Conservation (phyloP, 306 rosid genomes). For the Prunus armeniaca region DNA sequence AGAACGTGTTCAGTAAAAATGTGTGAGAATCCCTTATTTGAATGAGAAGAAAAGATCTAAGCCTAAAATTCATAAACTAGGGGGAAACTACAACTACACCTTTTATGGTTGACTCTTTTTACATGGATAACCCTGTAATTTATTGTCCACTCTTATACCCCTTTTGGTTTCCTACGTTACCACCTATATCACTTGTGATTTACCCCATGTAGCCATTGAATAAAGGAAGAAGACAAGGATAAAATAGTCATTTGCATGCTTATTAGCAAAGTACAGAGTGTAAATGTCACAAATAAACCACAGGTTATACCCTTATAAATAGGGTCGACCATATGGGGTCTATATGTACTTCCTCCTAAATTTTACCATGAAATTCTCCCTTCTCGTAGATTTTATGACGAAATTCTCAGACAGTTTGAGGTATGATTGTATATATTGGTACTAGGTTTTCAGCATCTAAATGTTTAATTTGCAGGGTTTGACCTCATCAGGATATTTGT, state of each 20-base stretch:
- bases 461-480: constrained; percentile 46
- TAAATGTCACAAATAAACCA: not conserved
- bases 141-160: not conserved
- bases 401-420: not conserved
- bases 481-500: constrained; percentile 67
- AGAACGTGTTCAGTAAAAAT: not conserved
- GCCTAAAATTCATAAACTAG: not conserved
- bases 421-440: not conserved
- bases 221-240: not conserved
- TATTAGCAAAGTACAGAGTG: not conserved
- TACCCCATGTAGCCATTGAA: not conserved
- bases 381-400: too few species aligned
- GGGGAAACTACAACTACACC: not conserved
- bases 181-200: too few species aligned
- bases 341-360: not conserved
- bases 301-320: not conserved
- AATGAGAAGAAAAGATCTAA: not conserved
- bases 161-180: not conserved
- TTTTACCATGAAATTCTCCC: too few species aligned
- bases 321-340: not conserved
- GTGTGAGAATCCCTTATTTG: not conserved
- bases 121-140: not conserved
- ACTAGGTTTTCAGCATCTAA: constrained; percentile 2
- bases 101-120: not conserved
- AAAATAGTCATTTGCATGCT: not conserved